A percentile compares a stretch with the other conserved stretches of the same genome.
These are phyloP conservation scores for Dioscorea cayenensis DNA, from an alignment of 116 monocot genomes.

Conservation along the genomic window DNA sequence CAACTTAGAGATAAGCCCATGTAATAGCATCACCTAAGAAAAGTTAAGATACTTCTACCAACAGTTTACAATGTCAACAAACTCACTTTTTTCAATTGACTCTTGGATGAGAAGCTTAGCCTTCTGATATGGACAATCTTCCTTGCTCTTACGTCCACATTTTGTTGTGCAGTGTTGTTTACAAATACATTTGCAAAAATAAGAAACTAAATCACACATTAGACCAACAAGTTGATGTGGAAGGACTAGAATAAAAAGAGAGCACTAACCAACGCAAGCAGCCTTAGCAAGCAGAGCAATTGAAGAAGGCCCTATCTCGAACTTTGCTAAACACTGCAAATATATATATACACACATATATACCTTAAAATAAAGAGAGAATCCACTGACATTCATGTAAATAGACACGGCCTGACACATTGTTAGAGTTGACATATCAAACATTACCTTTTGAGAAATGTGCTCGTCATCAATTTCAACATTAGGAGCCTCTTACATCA, in stretches of 20 bases:
- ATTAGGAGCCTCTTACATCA: slow-evolving; percentile 60
- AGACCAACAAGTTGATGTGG: not conserved
- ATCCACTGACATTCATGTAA: not conserved
- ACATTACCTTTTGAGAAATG: slow-evolving; percentile 84
- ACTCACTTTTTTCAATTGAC: slow-evolving; percentile 77
- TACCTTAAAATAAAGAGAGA: not conserved
- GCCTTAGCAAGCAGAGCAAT: slow-evolving; percentile 80
- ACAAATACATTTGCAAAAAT: not conserved
- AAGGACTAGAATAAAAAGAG: not conserved
- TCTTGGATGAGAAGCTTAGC: slow-evolving; percentile 74
- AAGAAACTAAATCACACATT: no score
- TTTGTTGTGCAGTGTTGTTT: slow-evolving; percentile 45
- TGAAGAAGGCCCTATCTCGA: slow-evolving; percentile 76
- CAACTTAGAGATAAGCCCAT: slow-evolving; percentile 56
- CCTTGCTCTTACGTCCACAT: slow-evolving; percentile 62
- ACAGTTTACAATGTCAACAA: slow-evolving; percentile 36
- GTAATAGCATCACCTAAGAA: slow-evolving; percentile 62
- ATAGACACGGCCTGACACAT: not conserved
- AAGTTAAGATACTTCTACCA: slow-evolving; percentile 50
- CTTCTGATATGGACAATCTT: slow-evolving; percentile 57
- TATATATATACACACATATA: not conserved
- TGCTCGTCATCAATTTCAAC: slow-evolving; percentile 60
- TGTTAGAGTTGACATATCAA: not conserved
- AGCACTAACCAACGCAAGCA: slow-evolving; percentile 62
- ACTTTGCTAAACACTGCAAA: slow-evolving; percentile 69